Evolutionary conservation across 1,284 basidiomycete species (phyloP), one percentile per base, ranked within the genome.

Genomic region (Heterobasidion occidentale): DNA sequence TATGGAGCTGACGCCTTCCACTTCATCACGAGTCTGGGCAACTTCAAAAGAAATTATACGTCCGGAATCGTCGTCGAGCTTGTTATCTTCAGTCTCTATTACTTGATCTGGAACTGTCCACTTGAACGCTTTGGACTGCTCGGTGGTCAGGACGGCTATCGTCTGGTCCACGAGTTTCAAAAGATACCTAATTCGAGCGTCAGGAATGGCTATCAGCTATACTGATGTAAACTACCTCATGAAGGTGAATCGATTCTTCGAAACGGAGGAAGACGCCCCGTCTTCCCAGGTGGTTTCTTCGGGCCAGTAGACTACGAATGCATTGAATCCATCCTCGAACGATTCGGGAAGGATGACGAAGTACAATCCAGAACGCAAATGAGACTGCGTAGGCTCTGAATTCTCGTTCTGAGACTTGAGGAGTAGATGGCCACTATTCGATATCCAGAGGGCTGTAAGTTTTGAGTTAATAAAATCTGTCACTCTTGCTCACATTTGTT

Each of bases 221-320:
- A 15, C 8, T 7, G 7, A 34, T 9, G 15, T 8, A 51, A 14
- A 55, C 36, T 60, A 81, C 83, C 82, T 67, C 78, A 86, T 82
- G 61, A 86, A 85, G 0, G 80, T 83, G 6, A 80, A 68, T 11
- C 82, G 71, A 64, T 83, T 85, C 1, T 77, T 71, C 27, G 70
- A 63, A 45, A 80, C 72, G 3, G 79, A 70, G 0, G 74, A 69
- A 1, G 68, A 53, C 0, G 77, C 74, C 36, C 71, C 67, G 64
- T 83, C 79, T 35, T 78, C 68, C 83, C 84, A 86, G 0, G 82
- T 85, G 0, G 70, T 72, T 42, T 80, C 73, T 60, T 86, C 79
- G 0, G 82, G 83, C 83, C 83, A 86, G 57, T 80, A 83, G 5
- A 86, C 61, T 19, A 80, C 72, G 56, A 76, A 80, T 1, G 42